Evolutionary conservation across 1,139 yeast genomes (phyloP), one percentile per base, ranked within the genome.

Genomic region (Saccharomyces uvarum): DNA sequence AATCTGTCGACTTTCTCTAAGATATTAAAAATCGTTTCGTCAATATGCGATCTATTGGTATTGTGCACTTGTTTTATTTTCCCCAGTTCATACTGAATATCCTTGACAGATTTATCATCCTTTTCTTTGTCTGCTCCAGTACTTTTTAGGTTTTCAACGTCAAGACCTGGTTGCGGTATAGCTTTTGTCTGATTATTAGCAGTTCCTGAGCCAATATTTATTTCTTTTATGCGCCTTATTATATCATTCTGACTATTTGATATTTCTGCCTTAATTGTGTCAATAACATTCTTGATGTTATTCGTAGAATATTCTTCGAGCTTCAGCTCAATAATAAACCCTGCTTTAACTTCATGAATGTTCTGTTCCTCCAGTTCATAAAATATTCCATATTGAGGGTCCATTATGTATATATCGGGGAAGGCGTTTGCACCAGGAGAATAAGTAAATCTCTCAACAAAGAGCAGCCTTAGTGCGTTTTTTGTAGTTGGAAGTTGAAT

Each of bases 371-470:
- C 98, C 26, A 93, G 73, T 68, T 91, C 97, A 65, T 88, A 91
- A 0, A 85, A 76, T 1, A 89, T 77, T 0, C 80, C 80, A 28
- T 79, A 75, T 2, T 72, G 69, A 0, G 81, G 78, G 59, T 88
- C 96, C 61, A 79, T 83, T 6, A 90, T 76, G 63, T 88, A 87
- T 33, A 93, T 81, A n/a, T 83, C 87, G 0, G 99, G 97, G 62
- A 89, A 89, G 2, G 79, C 69, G 1, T 82, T 76, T 2, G 81
- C 73, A 0, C 88, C 86, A 0, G 95, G 95, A 0, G 93, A 79
- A 65, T 86, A 88, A 1, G 95, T 89, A 72, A 90, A 91, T 64
- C 83, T 88, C 64, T 91, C 96, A 24, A 90, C 88, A 67, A 91
- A 93, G 32, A 87, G 71, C 1, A 89, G 75, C 51, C 95, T 77